These are phyloP conservation scores for Grosmannia clavigera DNA, from an alignment of 2,329 filamentous ascomycete genomes.

Conservation along the genomic window DNA sequence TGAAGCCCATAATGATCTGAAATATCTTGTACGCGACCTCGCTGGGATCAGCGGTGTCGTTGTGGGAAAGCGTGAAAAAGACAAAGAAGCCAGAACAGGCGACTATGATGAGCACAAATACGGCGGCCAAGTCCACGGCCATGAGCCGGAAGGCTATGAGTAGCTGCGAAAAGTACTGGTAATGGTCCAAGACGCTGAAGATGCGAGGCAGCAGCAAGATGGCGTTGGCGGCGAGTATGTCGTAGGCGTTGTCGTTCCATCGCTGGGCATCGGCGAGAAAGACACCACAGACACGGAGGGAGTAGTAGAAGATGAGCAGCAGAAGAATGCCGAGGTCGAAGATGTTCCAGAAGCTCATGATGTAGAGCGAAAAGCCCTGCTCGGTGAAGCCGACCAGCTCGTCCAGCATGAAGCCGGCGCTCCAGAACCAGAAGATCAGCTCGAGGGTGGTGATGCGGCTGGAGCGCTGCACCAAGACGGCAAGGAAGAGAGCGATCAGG, in stretches of 20 bases:
- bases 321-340: constrained; percentile 86
- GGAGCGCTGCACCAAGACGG: constrained; percentile 65
- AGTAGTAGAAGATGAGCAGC: constrained; percentile 79
- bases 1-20: constrained; percentile 92
- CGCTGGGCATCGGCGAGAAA: constrained; percentile 63
- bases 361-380: constrained; percentile 89
- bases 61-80: constrained; percentile 75
- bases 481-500: constrained; percentile 72
- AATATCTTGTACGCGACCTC: constrained; percentile 85
- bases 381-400: constrained; percentile 94
- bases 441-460: constrained; percentile 73
- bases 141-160: constrained; percentile 90
- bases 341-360: constrained; percentile 96
- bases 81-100: constrained; percentile 92
- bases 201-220: constrained; percentile 81
- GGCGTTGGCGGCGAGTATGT: constrained; percentile 84
- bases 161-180: constrained; percentile 89
- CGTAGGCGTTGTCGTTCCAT: constrained; percentile 78
- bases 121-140: constrained; percentile 77
- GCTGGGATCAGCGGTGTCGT: constrained; percentile 49
- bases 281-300: constrained; percentile 77
- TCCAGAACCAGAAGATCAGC: constrained; percentile 95
- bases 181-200: constrained; percentile 88
- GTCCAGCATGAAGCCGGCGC: constrained; percentile 90
- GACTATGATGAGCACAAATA: constrained; percentile 74